Evolutionary conservation across 805 yeast species (phyloP).

Genomic region (Clavispora santaluciae): DNA sequence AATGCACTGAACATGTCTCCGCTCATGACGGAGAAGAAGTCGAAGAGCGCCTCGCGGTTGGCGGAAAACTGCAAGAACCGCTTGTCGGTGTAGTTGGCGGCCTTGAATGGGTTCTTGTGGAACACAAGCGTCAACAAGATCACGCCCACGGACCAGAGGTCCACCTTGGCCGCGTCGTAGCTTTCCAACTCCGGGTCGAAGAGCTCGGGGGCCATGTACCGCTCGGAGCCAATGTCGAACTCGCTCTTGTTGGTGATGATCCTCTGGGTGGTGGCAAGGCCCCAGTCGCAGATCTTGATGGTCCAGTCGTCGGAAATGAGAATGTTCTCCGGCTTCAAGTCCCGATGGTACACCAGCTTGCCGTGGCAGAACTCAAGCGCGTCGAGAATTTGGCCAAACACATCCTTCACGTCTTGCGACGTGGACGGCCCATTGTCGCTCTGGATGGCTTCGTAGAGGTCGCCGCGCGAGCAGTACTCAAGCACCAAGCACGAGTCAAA

Average conservation of each 20-base stretch:
- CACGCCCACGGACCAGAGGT: slow-evolving; percentile 87
- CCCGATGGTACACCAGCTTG: slow-evolving; percentile 48
- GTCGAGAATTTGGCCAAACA: slow-evolving; percentile 44
- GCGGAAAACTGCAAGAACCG: slow-evolving; percentile 80
- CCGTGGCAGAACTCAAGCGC: slow-evolving; percentile 51
- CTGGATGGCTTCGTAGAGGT: slow-evolving; percentile 75
- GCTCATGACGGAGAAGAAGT: slow-evolving; percentile 85
- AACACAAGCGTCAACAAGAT: slow-evolving; percentile 80
- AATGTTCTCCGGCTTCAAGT: slow-evolving; percentile 55
- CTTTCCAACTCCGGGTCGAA: slow-evolving; percentile 56
- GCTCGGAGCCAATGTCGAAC: slow-evolving; percentile 83
- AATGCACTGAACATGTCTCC: slow-evolving; percentile 82
- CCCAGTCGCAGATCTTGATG: slow-evolving; percentile 55
- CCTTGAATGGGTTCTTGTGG: slow-evolving; percentile 80
- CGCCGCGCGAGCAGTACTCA: slow-evolving; percentile 87
- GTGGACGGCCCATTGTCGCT: slow-evolving; percentile 57
- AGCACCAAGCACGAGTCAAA: slow-evolving; percentile 53
- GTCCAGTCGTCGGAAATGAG: slow-evolving; percentile 49
- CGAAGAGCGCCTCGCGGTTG: slow-evolving; percentile 85
- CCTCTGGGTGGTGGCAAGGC: slow-evolving; percentile 49
- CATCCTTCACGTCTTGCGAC: slow-evolving; percentile 52
- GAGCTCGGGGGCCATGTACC: slow-evolving; percentile 94
- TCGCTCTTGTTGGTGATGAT: slow-evolving; percentile 50
- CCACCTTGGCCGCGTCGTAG: slow-evolving; percentile 78
- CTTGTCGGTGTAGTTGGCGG: slow-evolving; percentile 76